phyloP scores from a whole-genome alignment of 2,329 filamentous ascomycete genomes.

The Aspergillus sp. region DNA sequence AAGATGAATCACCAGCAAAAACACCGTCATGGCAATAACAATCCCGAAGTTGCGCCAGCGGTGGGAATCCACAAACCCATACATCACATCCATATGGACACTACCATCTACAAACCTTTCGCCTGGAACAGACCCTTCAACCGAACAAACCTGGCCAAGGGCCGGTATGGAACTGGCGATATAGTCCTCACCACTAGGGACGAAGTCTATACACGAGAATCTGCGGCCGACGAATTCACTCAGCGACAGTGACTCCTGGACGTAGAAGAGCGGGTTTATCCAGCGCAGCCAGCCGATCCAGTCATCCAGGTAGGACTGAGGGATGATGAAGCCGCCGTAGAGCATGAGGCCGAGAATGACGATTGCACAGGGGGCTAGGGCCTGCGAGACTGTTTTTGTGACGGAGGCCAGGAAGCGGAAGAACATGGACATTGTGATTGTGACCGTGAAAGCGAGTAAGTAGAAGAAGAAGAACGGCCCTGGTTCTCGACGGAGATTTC shows the following conservation, averaged over 20 bases:
- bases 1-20: slow-evolving; percentile 60
- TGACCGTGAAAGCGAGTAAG: slow-evolving; percentile 70
- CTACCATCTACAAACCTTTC: slow-evolving; percentile 57
- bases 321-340: slow-evolving; percentile 46
- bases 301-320: slow-evolving; percentile 38
- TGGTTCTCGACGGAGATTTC: slow-evolving; percentile 71
- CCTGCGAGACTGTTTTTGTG: slow-evolving; percentile 60
- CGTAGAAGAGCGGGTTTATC: slow-evolving; percentile 75
- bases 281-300: slow-evolving; percentile 78
- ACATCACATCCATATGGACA: slow-evolving; percentile 53
- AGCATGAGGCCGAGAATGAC: slow-evolving; percentile 43
- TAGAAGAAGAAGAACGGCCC: slow-evolving; percentile 84
- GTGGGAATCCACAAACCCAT: slow-evolving; percentile 58
- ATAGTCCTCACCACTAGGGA: slow-evolving; percentile 41
- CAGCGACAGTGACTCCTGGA: slow-evolving; percentile 75
- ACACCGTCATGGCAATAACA: slow-evolving; percentile 60
- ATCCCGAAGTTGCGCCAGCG: slow-evolving; percentile 70
- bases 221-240: slow-evolving; percentile 71
- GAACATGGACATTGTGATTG: slow-evolving; percentile 79
- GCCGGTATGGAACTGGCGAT: slow-evolving; percentile 16
- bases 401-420: slow-evolving; percentile 70
- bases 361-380: slow-evolving; percentile 53
- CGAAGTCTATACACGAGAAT: slow-evolving; percentile 50
- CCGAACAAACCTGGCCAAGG: slow-evolving; percentile 51
- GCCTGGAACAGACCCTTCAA: slow-evolving; percentile 58